Base-by-base conservation (phyloP, 148 eudicot species). In the Rhododendron henanense region DNA sequence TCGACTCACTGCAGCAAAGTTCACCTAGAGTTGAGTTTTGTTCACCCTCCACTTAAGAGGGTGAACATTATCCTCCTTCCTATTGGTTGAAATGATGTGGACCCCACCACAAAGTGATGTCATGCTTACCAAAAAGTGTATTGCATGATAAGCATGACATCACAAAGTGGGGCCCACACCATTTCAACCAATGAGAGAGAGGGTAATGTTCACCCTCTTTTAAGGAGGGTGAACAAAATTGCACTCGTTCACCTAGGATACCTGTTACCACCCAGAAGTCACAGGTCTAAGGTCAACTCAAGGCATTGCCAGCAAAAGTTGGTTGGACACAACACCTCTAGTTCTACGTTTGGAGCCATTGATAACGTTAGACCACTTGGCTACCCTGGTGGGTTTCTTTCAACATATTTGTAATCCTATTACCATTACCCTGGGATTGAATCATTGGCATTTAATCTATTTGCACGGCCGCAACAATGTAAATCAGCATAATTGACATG, bases 281-380 rank as follows among this genome's bases (percentile, higher is more conserved):
- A 71, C 41, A 71, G 76, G 76, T 71, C 76, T 71, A 71, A 71
- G 39, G 76, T 33, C 19, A 71, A 71, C 76, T 71, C 76, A 71
- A 71, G 76, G 76, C 76, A 71, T 14, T 71, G 39, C 76, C 39
- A 71, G 76, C 76, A 71, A 28, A 19, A 71, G 41, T 71, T 71
- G 61, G 61, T 55, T 21, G 76, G n/a, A 41, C 65, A 23, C 23
- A 71, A 71, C 7, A 71, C 76, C 76, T 28, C 35, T 69, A 25
- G 16, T 14, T 33, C 39, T 71, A 71, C 19, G 19, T 18, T 31
- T 31, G 76, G 76, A 25, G 19, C 76, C 76, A 71, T 33, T 33
- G 76, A 33, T 13, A 31, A 71, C 35, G 19, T 71, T 14, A 31
- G 39, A 14, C 76, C 76, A 31, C 19, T 71, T 33, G 76, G 76